A percentile compares a stretch with the other conserved stretches of the same genome.
Conservation (phyloP, 768 basidiomycete genomes). For the Cyclocybe aegerita region DNA sequence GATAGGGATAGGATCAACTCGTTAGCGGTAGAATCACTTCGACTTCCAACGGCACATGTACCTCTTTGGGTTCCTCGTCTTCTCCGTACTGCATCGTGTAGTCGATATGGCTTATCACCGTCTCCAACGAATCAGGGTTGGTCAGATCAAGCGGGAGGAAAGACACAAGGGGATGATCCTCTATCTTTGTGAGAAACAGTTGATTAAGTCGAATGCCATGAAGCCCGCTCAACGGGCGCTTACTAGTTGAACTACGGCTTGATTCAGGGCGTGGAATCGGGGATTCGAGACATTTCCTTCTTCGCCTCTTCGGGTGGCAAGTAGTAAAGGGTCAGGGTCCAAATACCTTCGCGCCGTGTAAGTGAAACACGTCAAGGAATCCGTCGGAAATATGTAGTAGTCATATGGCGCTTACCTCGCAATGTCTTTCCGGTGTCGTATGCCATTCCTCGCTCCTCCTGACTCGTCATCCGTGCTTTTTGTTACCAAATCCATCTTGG, state of each 20-base stretch:
- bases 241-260: slow-evolving; percentile 93
- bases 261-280: slow-evolving; percentile 90
- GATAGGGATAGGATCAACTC: slow-evolving; percentile 10
- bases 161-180: slow-evolving; percentile 96
- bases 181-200: slow-evolving; percentile 60
- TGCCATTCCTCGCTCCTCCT: slow-evolving; percentile 67
- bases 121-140: slow-evolving; percentile 84
- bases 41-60: slow-evolving; percentile 27
- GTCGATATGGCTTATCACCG: slow-evolving; percentile 93
- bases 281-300: slow-evolving; percentile 61
- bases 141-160: slow-evolving; percentile 95
- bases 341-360: slow-evolving; percentile 60
- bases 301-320: slow-evolving; percentile 62
- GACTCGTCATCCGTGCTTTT: slow-evolving; percentile 58
- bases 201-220: slow-evolving; percentile 3
- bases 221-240: slow-evolving; percentile 21
- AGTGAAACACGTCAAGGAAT: neutral
- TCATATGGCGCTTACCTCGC: slow-evolving; percentile 54
- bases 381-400: neutral
- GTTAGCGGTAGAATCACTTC: slow-evolving; percentile 9
- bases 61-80: slow-evolving; percentile 96
- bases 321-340: slow-evolving; percentile 90
- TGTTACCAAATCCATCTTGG: slow-evolving; percentile 97
- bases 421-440: slow-evolving; percentile 74
- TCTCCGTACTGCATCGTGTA: slow-evolving; percentile 99